phyloP scores from a whole-genome alignment of 2,329 filamentous ascomycete genomes.

The Fusarium protoensiforme region DNA sequence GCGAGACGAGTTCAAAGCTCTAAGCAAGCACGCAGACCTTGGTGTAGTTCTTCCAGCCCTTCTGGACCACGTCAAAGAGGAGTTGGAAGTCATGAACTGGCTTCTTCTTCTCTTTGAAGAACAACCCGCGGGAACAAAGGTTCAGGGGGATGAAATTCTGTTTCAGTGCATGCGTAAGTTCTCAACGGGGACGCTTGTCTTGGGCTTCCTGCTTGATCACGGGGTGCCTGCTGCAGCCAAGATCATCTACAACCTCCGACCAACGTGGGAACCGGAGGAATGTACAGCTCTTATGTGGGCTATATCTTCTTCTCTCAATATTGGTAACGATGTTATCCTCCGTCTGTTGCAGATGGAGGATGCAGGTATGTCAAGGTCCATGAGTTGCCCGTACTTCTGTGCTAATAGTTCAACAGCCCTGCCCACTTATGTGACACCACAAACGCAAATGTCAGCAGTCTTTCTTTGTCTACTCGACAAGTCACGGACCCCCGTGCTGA shows the following conservation, averaged over 20 bases:
- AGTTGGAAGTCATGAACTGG: not conserved
- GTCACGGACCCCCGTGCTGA: not conserved
- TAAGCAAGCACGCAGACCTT: slow-evolving; percentile 6
- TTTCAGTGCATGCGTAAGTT: slow-evolving; percentile 21
- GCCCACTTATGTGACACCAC: not conserved
- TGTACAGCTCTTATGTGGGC: slow-evolving; percentile 10
- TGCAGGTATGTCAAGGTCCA: not conserved
- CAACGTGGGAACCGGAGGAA: not conserved
- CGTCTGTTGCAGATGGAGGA: not conserved
- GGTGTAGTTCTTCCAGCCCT: not conserved
- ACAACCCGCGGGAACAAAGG: not conserved
- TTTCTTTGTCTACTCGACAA: slow-evolving; percentile 12
- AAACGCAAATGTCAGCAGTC: not conserved
- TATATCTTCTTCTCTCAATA: not conserved
- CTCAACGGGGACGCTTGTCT: not conserved
- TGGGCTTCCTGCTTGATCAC: not conserved
- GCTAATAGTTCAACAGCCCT: not conserved
- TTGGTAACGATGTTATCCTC: slow-evolving; percentile 1
- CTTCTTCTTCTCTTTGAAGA: slow-evolving; percentile 1
- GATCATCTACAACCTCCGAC: not conserved
- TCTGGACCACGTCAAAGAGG: not conserved
- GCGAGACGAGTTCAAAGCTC: not conserved
- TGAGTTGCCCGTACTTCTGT: fast-evolving
- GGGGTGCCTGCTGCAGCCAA: slow-evolving; percentile 1
- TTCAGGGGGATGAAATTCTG: not conserved